These are phyloP conservation scores for Malus fusca DNA, from an alignment of 306 rosid genomes.

Conservation along the genomic window DNA sequence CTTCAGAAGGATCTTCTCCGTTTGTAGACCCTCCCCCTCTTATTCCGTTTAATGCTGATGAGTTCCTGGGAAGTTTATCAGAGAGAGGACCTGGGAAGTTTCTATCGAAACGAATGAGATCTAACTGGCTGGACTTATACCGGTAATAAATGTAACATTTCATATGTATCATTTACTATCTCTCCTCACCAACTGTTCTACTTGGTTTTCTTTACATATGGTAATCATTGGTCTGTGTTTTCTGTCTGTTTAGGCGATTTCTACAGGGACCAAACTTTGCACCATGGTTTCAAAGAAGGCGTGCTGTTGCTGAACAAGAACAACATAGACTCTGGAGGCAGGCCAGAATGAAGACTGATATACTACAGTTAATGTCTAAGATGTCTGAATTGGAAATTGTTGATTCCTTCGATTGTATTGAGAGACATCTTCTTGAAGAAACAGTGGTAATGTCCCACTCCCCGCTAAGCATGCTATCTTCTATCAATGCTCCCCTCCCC, in stretches of 20 bases:
- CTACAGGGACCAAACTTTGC: conserved; percentile 74
- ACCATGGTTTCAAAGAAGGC: conserved; percentile 82
- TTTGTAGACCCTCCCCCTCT: conserved; percentile 66
- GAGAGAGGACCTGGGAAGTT: conserved; percentile 91
- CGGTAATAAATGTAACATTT: conserved; percentile 36
- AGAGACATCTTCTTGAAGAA: conserved; percentile 69
- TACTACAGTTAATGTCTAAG: conserved; percentile 49
- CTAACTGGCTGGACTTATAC: conserved; percentile 84
- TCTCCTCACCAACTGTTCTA: conserved; percentile 5
- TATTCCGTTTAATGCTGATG: conserved; percentile 56
- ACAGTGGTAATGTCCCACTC: conserved; percentile 38
- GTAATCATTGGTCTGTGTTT: background rate
- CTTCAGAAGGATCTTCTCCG: conserved; percentile 76
- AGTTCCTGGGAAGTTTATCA: conserved; percentile 62
- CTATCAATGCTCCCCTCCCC: background rate
- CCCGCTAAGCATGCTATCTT: background rate
- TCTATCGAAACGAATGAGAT: conserved; percentile 74
- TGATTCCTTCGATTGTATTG: conserved; percentile 67
- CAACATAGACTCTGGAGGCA: conserved; percentile 79
- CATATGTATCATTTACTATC: background rate
- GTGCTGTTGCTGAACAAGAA: conserved; percentile 76
- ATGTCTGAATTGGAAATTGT: conserved; percentile 72
- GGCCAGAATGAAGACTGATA: conserved; percentile 66
- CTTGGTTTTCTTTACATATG: background rate
- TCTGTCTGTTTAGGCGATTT: conserved; percentile 55